These are phyloP conservation scores for Batkoa obscura DNA, from an alignment of 371 early-diverging fungal species.

Conservation along the genomic window DNA sequence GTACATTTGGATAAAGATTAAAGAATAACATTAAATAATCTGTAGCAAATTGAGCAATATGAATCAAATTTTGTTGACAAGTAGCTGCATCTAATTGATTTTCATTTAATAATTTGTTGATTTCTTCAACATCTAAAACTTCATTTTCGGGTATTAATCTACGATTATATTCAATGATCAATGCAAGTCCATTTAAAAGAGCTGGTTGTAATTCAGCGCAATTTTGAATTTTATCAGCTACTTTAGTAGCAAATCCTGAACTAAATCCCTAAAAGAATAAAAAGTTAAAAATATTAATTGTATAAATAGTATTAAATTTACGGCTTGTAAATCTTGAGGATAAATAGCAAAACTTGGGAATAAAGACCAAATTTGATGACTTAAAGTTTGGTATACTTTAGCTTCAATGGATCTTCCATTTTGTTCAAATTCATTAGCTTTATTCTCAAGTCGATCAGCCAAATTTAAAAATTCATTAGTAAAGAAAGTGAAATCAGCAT, in stretches of 20 bases:
- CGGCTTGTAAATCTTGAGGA: conserved; percentile 42
- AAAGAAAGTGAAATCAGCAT: conserved; percentile 65
- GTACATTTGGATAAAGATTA: conserved; percentile 53
- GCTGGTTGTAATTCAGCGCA: conserved; percentile 59
- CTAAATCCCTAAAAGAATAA: conserved; percentile 23
- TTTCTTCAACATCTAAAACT: conserved; percentile 10
- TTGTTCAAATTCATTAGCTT: conserved; percentile 32
- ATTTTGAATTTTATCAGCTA: conserved; percentile 40
- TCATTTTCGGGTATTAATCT: conserved; percentile 10
- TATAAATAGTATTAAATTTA: too few species aligned
- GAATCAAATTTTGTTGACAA: conserved; percentile 26
- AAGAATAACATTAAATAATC: conserved; percentile 61
- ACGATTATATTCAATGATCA: conserved; percentile 48
- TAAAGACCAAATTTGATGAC: conserved; percentile 75
- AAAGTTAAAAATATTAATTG: background rate
- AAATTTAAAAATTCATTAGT: conserved; percentile 45
- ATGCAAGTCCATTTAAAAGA: conserved; percentile 51
- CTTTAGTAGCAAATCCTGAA: conserved; percentile 40
- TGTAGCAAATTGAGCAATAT: conserved; percentile 43
- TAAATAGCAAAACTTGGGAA: conserved; percentile 68
- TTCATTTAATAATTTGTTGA: conserved; percentile 28
- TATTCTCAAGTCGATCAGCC: conserved; percentile 48
- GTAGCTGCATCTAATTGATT: conserved; percentile 35
- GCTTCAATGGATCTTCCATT: conserved; percentile 54
- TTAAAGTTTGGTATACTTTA: conserved; percentile 77